phyloP scores from a whole-genome alignment of 495 filamentous ascomycete genomes.

The Tuber umbilicatum region DNA sequence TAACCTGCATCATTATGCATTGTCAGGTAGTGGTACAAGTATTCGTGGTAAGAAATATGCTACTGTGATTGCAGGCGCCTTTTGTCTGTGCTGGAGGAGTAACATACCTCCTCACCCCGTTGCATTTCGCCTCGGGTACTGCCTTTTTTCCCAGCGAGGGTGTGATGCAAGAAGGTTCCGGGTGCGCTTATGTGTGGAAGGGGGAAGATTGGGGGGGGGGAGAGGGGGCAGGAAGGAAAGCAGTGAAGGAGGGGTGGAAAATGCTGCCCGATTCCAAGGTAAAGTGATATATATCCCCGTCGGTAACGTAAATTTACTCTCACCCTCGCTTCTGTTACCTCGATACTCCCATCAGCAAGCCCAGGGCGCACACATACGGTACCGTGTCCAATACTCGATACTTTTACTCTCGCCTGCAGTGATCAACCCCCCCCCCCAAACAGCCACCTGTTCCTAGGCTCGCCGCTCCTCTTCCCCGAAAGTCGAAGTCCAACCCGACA shows the following conservation, averaged over 20 bases:
- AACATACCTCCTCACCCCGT: not conserved
- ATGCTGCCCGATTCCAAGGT: not conserved
- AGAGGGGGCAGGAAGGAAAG: not conserved
- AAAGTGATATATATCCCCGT: conserved; percentile 1
- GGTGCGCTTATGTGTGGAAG: not conserved
- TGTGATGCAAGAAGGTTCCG: not conserved
- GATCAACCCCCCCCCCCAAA: not conserved
- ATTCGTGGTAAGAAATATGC: not conserved
- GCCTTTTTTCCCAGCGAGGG: not conserved
- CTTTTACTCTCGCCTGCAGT: not conserved
- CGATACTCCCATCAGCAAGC: not conserved
- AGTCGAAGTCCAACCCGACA: not conserved
- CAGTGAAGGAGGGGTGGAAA: not conserved
- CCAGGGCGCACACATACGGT: not conserved
- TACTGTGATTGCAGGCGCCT: not conserved
- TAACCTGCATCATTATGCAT: not conserved
- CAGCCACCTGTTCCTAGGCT: not conserved
- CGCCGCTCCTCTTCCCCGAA: not conserved
- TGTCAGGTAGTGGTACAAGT: not conserved
- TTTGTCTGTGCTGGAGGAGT: not conserved
- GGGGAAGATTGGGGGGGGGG: not conserved
- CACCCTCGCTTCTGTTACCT: not conserved
- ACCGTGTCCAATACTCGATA: not conserved
- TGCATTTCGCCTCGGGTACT: not conserved
- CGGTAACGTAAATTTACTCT: not conserved